These are phyloP conservation scores for Aureobasidium lini DNA, from an alignment of 2,329 filamentous ascomycete species.

Conservation along the genomic window DNA sequence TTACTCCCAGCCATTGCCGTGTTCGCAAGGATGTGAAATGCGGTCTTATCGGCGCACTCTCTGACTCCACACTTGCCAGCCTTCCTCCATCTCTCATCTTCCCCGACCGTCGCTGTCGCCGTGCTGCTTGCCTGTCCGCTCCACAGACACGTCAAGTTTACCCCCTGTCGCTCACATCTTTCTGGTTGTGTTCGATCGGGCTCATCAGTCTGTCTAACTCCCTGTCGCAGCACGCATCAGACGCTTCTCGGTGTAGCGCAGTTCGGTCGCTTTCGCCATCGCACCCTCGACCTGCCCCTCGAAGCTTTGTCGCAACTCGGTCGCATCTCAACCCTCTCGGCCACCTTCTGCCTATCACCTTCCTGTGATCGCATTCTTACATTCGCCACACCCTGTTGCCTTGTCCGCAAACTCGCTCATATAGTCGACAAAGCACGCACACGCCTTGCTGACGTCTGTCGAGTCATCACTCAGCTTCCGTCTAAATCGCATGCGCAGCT, in stretches of 20 bases:
- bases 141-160: background rate
- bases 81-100: constrained; percentile 2
- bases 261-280: constrained; percentile 4
- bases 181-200: background rate
- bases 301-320: constrained; percentile 1
- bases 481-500: constrained; percentile 5
- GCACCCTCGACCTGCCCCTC: constrained; percentile 1
- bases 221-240: background rate
- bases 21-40: constrained; percentile 7
- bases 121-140: constrained; percentile 1
- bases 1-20: constrained; percentile 11
- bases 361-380: background rate
- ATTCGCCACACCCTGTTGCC: background rate
- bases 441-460: background rate
- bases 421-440: background rate
- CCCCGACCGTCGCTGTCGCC: constrained; percentile 7
- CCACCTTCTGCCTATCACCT: background rate
- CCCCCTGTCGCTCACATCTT: background rate
- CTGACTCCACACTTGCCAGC: constrained; percentile 12
- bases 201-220: background rate
- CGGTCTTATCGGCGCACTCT: constrained; percentile 1
- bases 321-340: background rate
- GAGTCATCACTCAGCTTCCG: background rate
- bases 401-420: background rate
- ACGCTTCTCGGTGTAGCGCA: background rate